Base-by-base conservation (phyloP, 2,329 filamentous ascomycete genomes). In the Gaeumannomyces tritici region DNA sequence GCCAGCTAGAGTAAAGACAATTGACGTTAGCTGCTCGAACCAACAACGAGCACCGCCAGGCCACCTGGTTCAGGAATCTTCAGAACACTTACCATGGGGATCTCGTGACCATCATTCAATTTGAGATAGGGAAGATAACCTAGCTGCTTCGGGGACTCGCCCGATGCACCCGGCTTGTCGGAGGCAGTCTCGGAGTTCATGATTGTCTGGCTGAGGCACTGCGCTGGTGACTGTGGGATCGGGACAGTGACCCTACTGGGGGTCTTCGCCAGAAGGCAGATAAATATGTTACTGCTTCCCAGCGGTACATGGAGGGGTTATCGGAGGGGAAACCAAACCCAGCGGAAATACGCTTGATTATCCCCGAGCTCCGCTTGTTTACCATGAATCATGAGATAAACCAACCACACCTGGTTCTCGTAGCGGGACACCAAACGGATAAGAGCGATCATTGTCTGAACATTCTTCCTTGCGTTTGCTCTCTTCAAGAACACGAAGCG, bases 31-130 rank as follows among this genome's bases (percentile, higher is more conserved):
- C 35, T 18, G 3, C 13, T 21, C 18, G 2, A 21, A 2, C 12
- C 31, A 9, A 47, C 3, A 15, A 47, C 35, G 7, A 15, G 3
- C 21, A 15, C 35, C 18, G 35, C 35, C 15, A 47, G 35, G 5
- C 3, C 15, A 21, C 21, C 35, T 15, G 35, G 18, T 21, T 47
- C 18, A 47, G 9, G 3, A 13, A 9, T 47, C 15, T 47, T 13
- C 29, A 29, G 11, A 33, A 58, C 57, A 31, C 77, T 65, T 75
- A 88, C 85, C 79, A 89, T 81, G 13, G 89, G 89, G 61, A 93
- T 89, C 63, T 84, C 81, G 64, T 84, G 83, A 65, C 88, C 89
- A 76, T 93, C 88, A 67, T 89, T 90, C 63, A 93, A 79, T 75
- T 88, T 89, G 62, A 91, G 73, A 62, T 73, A 77, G 1, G 86